Percentiles rank a stretch among this genome's conserved stretches.
Evolutionary conservation across 805 yeast genomes (phyloP).

Genomic region (Ogataea pignaliae): DNA sequence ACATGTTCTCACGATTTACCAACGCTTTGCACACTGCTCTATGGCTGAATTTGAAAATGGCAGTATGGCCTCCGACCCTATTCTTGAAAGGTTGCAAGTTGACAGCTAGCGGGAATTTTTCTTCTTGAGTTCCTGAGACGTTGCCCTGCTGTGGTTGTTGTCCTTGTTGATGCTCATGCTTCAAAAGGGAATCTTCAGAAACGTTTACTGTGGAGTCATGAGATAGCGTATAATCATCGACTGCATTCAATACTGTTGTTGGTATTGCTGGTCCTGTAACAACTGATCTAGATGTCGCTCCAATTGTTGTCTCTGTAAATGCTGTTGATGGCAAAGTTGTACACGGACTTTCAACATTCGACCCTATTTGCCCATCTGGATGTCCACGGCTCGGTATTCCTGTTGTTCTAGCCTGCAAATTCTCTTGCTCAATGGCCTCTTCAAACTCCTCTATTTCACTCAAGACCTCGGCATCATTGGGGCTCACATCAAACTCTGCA

Average conservation of each 20-base stretch:
- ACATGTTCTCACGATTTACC: constrained; percentile 81
- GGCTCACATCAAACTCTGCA: constrained; percentile 40
- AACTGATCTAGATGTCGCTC: neutral
- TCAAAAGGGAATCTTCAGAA: too few relatives aligned
- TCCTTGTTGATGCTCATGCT: neutral
- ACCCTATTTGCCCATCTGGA: too few relatives aligned
- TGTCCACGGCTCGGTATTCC: neutral
- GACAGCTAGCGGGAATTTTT: constrained; percentile 67
- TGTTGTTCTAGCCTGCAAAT: constrained; percentile 4
- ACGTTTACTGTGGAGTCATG: too few relatives aligned
- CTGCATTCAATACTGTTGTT: neutral
- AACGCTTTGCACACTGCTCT: constrained; percentile 92
- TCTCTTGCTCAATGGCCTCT: constrained; percentile 18
- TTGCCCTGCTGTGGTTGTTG: neutral
- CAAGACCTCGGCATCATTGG: constrained; percentile 17
- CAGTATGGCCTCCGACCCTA: constrained; percentile 98
- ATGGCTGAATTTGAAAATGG: constrained; percentile 86
- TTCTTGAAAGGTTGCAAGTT: constrained; percentile 88
- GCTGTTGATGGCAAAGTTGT: neutral
- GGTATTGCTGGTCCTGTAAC: neutral
- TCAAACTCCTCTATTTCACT: constrained; percentile 24
- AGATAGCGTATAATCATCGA: too few relatives aligned
- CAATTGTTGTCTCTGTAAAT: neutral
- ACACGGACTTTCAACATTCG: too few relatives aligned
- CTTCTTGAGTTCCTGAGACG: constrained; percentile 16